A percentile compares a stretch with the other conserved stretches of the same genome.
Evolutionary conservation across 306 rosid species (phyloP).

Genomic region (Quercus berberidifolia): DNA sequence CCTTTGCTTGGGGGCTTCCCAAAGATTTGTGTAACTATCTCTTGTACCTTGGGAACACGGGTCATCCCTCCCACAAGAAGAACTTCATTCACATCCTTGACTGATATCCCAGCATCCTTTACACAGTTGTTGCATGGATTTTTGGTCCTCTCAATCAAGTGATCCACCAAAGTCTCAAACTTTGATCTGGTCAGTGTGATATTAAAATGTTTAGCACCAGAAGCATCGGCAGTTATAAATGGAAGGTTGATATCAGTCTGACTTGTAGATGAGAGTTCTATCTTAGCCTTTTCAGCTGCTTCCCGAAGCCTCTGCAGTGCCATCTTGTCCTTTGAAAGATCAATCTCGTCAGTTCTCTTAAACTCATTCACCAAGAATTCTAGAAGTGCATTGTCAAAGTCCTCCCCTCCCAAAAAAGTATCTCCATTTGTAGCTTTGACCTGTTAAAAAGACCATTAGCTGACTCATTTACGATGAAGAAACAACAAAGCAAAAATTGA

Average conservation of each 20-base stretch:
- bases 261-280: constrained; percentile 84
- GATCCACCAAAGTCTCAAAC: not conserved
- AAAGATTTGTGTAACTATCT: constrained; percentile 65
- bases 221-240: constrained; percentile 86
- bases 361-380: constrained; percentile 58
- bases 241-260: constrained; percentile 92
- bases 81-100: not conserved
- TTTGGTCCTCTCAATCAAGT: not conserved
- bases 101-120: not conserved
- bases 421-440: not conserved
- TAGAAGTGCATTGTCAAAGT: not conserved
- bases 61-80: constrained; percentile 86
- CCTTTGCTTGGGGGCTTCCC: constrained; percentile 91
- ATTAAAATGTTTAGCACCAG: constrained; percentile 94
- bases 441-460: not conserved
- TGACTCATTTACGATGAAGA: not conserved
- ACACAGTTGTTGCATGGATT: not conserved
- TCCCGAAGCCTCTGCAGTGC: constrained; percentile 95
- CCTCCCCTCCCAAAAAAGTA: constrained; percentile 37
- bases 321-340: constrained; percentile 78
- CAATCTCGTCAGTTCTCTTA: constrained; percentile 71
- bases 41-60: constrained; percentile 93
- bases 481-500: not conserved
- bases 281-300: constrained; percentile 96
- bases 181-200: constrained; percentile 79